Percentiles rank a stretch among this genome's conserved stretches.
Evolutionary conservation across 345 rosid genomes (phyloP).

Genomic region (Ailanthus altissimus): DNA sequence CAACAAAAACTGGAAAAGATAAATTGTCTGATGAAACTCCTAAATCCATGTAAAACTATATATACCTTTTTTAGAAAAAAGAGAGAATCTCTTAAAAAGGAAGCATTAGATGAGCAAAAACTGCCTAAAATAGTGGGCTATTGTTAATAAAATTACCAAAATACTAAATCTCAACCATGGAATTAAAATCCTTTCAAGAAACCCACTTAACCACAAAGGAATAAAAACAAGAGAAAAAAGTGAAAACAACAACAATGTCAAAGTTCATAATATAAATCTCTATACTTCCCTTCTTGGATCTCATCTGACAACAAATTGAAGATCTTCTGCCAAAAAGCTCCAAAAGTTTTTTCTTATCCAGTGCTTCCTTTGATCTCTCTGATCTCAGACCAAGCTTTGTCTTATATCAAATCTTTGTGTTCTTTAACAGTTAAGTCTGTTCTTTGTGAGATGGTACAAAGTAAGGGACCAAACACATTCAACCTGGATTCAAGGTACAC

Average conservation of each 20-base stretch:
- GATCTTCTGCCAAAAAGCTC: constrained; percentile 43
- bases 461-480: constrained; percentile 32
- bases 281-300: constrained; percentile 44
- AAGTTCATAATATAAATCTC: constrained; percentile 26
- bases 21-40: constrained; percentile 8
- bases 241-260: constrained; percentile 41
- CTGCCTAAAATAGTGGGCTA: constrained; percentile 30
- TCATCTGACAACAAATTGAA: constrained; percentile 45
- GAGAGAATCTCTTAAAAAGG: not conserved
- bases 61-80: not conserved
- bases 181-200: constrained; percentile 9
- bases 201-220: constrained; percentile 20
- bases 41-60: not conserved
- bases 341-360: constrained; percentile 38
- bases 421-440: constrained; percentile 53
- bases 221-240: constrained; percentile 17
- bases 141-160: constrained; percentile 18
- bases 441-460: constrained; percentile 39
- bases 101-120: constrained; percentile 1
- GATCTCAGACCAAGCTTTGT: constrained; percentile 42
- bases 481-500: constrained; percentile 61
- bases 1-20: not conserved
- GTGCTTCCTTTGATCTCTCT: constrained; percentile 35
- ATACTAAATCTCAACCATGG: constrained; percentile 27
- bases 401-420: constrained; percentile 33